Evolutionary conservation across 2,329 filamentous ascomycete genomes (phyloP), one percentile per base, ranked within the genome.

Genomic region (Pyricularia grisea): DNA sequence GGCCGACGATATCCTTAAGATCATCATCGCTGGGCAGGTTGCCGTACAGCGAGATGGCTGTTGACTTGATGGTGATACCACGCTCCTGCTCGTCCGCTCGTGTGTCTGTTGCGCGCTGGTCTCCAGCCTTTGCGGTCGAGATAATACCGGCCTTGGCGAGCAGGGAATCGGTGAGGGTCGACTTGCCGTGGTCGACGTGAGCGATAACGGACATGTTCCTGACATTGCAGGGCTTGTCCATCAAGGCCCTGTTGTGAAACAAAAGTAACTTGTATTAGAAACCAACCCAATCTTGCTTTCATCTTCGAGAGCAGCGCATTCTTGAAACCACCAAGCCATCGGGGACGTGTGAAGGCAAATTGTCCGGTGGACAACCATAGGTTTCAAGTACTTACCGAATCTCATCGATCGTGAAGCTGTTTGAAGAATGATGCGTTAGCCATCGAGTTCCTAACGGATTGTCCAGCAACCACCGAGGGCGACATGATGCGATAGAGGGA

Each of bases 11-110:
- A 80, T 99, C 95, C 89, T 97, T 97, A 75, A 97, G 80, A 80
- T 98, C 95, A 70, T 97, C 94, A 66, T 87, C 84, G 75, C 92
- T 89, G 71, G 87, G 83, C 74, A 99, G 89, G 77, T 89, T 85
- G 79, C 92, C 93, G 85, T 95, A 99, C 79, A 99, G 90, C 76
- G 96, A 98, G 86, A 99, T 99, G 84, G 96, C 95, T 73, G 95
- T 99, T 70, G 95, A 99, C 91, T 99, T 99, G 90, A 99, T 99
- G 78, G 95, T 99, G 79, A 99, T 97, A 90, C 95, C 93, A 90
- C 95, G 94, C 82, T 99, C 95, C 87, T 99, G 95, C 84, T 99
- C 95, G 82, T 99, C 95, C 75, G 91, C 85, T 84, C 95, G 92
- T 74, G 95, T 99, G 84, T 99, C 95, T 78, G 94, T 99, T 81